Evolutionary conservation across 1,284 basidiomycete genomes (phyloP).

Genomic region (Apiotrichum domesticum): DNA sequence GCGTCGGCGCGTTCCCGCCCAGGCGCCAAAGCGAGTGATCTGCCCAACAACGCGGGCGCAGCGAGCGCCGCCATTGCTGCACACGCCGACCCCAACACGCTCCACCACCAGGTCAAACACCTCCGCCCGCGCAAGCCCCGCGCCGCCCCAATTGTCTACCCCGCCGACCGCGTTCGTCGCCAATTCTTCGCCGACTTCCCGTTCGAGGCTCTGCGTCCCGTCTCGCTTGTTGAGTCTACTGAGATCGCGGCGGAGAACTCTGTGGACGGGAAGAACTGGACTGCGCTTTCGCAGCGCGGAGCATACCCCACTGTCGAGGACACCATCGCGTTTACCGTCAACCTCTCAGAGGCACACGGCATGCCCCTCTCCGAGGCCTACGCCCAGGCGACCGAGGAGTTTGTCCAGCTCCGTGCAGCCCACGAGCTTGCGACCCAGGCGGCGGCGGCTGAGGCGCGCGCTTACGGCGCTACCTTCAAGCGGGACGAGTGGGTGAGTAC

Average conservation of each 20-base stretch:
- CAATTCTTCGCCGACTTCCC: slow-evolving; percentile 96
- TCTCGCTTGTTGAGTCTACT: slow-evolving; percentile 64
- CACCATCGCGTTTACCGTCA: slow-evolving; percentile 71
- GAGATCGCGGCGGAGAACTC: slow-evolving; percentile 52
- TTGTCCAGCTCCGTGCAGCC: slow-evolving; percentile 75
- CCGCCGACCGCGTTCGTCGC: slow-evolving; percentile 77
- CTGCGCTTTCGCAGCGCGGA: slow-evolving; percentile 67
- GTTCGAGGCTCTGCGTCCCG: slow-evolving; percentile 84
- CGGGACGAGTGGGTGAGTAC: slow-evolving; percentile 39
- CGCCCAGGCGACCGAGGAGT: slow-evolving; percentile 69
- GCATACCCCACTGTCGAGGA: slow-evolving; percentile 82
- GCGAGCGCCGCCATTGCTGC: background rate
- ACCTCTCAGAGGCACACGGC: slow-evolving; percentile 63
- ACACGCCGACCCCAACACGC: background rate
- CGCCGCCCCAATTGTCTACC: slow-evolving; percentile 65
- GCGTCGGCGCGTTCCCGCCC: slow-evolving; percentile 53
- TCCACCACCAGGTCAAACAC: slow-evolving; percentile 30
- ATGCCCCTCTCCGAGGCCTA: slow-evolving; percentile 76
- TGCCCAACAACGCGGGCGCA: slow-evolving; percentile 7
- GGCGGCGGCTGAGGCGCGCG: slow-evolving; percentile 73
- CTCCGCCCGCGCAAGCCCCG: slow-evolving; percentile 52
- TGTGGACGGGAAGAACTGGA: slow-evolving; percentile 63
- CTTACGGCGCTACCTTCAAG: slow-evolving; percentile 57
- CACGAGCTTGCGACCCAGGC: slow-evolving; percentile 70
- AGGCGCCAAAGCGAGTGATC: slow-evolving; percentile 22